phyloP scores from a whole-genome alignment of 2,329 filamentous ascomycete genomes.

The Coniochaeta sp. region DNA sequence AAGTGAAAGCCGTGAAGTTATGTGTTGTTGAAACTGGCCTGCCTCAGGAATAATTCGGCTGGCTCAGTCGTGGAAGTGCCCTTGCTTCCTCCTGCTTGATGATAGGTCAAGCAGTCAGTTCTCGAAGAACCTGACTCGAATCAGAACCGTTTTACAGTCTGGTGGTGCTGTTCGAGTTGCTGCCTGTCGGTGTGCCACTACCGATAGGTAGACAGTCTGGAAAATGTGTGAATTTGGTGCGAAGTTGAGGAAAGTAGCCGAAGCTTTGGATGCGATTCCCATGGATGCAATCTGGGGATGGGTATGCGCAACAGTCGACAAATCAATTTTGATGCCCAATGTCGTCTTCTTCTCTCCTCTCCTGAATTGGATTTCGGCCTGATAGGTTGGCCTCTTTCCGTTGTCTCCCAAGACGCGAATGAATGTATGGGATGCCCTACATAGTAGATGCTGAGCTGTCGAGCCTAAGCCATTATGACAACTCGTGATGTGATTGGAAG shows the following conservation, averaged over 20 bases:
- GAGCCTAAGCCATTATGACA: not conserved
- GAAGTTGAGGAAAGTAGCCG: not conserved
- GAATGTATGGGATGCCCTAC: too few species aligned
- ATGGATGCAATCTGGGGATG: not conserved
- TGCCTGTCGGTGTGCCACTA: not conserved
- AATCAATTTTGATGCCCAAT: not conserved
- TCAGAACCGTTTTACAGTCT: not conserved
- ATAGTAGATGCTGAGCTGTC: not conserved
- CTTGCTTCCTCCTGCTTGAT: not conserved
- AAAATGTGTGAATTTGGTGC: not conserved
- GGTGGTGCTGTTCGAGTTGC: not conserved
- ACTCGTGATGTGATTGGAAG: not conserved
- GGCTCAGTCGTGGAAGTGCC: not conserved
- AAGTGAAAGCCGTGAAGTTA: too few species aligned
- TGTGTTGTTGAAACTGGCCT: not conserved
- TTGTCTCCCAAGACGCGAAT: too few species aligned
- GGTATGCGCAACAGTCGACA: not conserved
- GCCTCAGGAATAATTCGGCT: not conserved
- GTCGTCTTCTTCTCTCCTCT: not conserved
- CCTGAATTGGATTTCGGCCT: not conserved
- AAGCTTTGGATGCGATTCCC: not conserved
- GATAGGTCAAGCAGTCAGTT: not conserved
- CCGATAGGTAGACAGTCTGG: not conserved
- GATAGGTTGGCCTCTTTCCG: not conserved
- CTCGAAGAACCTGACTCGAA: not conserved